Evolutionary conservation across 192 early-diverging fungal genomes (phyloP), one percentile per base, ranked within the genome.

Genomic region (Backusella tuberculispora): DNA sequence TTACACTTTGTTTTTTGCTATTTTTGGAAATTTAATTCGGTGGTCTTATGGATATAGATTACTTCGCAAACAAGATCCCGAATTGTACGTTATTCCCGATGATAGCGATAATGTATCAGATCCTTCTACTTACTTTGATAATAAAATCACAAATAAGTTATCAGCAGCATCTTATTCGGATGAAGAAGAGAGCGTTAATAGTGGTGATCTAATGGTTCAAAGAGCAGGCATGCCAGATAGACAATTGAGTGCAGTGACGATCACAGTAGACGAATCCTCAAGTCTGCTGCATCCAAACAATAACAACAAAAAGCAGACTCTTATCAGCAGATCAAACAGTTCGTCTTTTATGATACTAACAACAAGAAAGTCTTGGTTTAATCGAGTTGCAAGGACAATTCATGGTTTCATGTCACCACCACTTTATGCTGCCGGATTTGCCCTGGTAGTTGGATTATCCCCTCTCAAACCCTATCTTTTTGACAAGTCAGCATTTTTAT

Each of bases 31-130:
- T 73, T 84, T 95, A 7, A 69, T 95, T 65, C 86, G 92, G 15
- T 95, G 94, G 94, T 92, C 90, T 29, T 90, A 92, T 77, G 93
- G 94, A 64, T 92, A 91, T 38, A 82, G 85, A 3, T 71, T 94
- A 19, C 79, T 94, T 72, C 85, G 43, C 24, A 71, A 72, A 17
- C 47, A 44, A 45, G 76, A 73, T 12, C 56, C 66, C 47, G 68
- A 76, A 43, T 14, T 45, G 29, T 47, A 26, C 42, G 17, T 26
- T 14, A 47, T 69, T 47, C 21, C 42, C 24, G 67, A 45, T 7
- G 41, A 15, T 46, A 45, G 45, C n/a, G 41, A 15, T 29, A 45
- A 69, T 17, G 64, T 66, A 66, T 42, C 43, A 8, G 44, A 69
- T 40, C 40, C 37, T 14, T 19, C 17, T 14, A 66, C 65, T 14